A percentile compares a stretch with the other conserved stretches of the same genome.
Evolutionary conservation across 257 asterid genomes (phyloP).

Genomic region (Henckelia pumila): DNA sequence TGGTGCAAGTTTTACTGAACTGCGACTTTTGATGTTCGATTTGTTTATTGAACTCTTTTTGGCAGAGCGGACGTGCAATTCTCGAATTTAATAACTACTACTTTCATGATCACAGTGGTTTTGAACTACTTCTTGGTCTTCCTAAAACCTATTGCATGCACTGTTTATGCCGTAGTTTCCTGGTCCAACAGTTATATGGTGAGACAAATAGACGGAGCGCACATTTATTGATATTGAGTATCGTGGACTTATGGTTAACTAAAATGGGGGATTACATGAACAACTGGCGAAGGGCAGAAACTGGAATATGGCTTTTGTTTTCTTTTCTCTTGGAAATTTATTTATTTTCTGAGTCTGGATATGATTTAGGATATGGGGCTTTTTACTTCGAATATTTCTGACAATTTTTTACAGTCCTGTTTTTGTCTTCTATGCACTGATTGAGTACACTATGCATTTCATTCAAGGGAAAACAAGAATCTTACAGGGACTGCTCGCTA

Average conservation of each 20-base stretch:
- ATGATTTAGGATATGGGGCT: not conserved
- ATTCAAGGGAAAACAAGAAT: constrained; percentile 90
- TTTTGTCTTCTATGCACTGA: constrained; percentile 12
- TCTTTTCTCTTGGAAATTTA: not conserved
- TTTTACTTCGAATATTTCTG: not conserved
- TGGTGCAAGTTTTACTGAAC: too few relatives aligned
- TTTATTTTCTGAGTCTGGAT: not conserved
- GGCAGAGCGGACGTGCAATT: too few relatives aligned
- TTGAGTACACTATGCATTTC: constrained; percentile 16
- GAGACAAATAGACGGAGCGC: too few relatives aligned
- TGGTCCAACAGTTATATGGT: not conserved
- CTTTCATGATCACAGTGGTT: too few relatives aligned
- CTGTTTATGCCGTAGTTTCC: not conserved
- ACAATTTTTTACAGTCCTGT: constrained; percentile 1
- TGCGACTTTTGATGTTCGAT: too few relatives aligned
- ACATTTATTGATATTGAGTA: not conserved
- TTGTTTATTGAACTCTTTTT: too few relatives aligned
- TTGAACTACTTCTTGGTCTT: too few relatives aligned
- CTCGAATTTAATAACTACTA: too few relatives aligned
- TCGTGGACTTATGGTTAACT: not conserved
- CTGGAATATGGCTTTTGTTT: not conserved
- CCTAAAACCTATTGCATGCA: not conserved
- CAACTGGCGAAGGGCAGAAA: not conserved
- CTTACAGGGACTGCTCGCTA: constrained; percentile 96
- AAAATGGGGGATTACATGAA: not conserved